Evolutionary conservation across 805 yeast genomes (phyloP).

Genomic region (Saccharomyces eubayanus): DNA sequence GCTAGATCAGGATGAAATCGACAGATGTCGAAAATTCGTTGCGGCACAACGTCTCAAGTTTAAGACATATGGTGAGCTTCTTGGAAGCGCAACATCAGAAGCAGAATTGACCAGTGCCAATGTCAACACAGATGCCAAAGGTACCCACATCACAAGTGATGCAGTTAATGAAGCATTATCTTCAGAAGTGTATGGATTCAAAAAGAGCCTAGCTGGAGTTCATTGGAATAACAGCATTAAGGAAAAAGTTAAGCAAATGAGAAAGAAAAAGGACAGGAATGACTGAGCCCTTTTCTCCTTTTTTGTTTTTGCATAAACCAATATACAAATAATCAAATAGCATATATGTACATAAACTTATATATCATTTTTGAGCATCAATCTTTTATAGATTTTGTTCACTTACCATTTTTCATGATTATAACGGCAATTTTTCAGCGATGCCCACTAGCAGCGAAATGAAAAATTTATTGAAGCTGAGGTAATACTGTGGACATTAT

Average conservation of each 20-base stretch:
- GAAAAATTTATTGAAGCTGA: neutral
- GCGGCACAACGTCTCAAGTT: conserved; percentile 45
- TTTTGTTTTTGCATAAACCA: neutral
- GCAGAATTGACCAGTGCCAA: neutral
- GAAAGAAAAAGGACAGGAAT: conserved; percentile 21
- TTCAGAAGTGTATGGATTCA: conserved; percentile 38
- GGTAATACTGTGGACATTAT: neutral
- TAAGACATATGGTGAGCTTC: conserved; percentile 20
- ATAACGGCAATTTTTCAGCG: neutral
- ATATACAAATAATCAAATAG: neutral
- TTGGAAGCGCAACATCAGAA: neutral
- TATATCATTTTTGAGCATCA: neutral
- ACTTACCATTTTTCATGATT: neutral
- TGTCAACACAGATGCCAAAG: conserved; percentile 3
- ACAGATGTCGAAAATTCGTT: conserved; percentile 71
- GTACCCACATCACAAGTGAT: conserved; percentile 14
- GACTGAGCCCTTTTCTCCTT: neutral
- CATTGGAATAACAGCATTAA: conserved; percentile 57
- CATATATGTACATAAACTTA: conserved; percentile 1
- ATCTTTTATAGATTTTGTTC: neutral
- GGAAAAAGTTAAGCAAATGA: conserved; percentile 42
- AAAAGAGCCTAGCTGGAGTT: conserved; percentile 40
- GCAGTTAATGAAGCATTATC: conserved; percentile 30
- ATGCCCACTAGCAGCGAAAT: neutral
- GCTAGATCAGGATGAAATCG: conserved; percentile 73